Evolutionary conservation across 257 asterid species (phyloP).

Genomic region (Ilex asprella): DNA sequence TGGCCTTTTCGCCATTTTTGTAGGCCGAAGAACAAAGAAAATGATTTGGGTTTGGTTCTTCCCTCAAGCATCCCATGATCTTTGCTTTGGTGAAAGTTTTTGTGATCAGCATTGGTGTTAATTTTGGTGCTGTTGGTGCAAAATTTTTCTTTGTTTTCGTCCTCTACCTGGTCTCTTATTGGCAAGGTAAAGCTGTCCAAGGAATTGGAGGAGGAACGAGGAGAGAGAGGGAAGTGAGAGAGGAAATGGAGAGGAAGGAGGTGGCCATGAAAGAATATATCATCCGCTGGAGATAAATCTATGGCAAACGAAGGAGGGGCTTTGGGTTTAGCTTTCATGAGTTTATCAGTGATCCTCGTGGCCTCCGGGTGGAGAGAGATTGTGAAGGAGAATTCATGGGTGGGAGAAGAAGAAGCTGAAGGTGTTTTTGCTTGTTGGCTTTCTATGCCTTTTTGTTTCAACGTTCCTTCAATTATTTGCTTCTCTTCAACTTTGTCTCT

Average conservation of each 20-base stretch:
- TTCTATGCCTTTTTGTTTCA: no score
- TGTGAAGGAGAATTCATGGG: conserved; percentile 85
- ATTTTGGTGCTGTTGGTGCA: conserved; percentile 1
- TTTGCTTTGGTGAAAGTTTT: not conserved
- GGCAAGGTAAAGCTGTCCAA: conserved; percentile 58
- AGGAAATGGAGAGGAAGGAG: conserved; percentile 82
- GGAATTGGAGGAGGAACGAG: conserved; percentile 66
- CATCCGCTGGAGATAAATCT: conserved; percentile 89
- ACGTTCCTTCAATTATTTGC: no score
- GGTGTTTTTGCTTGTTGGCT: conserved; percentile 12
- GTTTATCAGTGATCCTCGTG: conserved; percentile 14
- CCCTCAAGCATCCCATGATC: conserved; percentile 11
- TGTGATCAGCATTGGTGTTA: conserved; percentile 1
- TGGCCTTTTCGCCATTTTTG: conserved; percentile 36
- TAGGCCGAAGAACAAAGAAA: conserved; percentile 42
- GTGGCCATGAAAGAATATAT: conserved; percentile 89
- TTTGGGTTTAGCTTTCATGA: not conserved
- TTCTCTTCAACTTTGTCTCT: no score
- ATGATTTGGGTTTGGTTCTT: conserved; percentile 48
- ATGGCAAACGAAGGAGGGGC: conserved; percentile 38
- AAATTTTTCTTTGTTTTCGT: conserved; percentile 2
- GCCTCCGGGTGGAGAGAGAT: conserved; percentile 52
- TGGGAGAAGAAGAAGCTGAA: conserved; percentile 68
- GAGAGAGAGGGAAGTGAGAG: conserved; percentile 56
- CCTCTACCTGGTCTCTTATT: conserved; percentile 22